phyloP scores from a whole-genome alignment of 371 early-diverging fungal genomes.

The Rhizopus arrhizus region DNA sequence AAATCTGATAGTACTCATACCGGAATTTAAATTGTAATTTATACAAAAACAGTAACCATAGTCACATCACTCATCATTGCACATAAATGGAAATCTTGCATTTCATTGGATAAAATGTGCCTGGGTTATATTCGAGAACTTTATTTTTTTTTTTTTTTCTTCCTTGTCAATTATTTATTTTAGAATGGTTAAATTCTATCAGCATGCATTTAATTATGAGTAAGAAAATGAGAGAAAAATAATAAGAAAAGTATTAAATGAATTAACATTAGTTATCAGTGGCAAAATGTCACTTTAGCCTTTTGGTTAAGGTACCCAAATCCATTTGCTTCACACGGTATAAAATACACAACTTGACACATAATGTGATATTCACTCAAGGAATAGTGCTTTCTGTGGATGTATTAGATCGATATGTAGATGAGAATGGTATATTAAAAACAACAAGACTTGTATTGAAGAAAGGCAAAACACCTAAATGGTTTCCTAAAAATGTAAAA shows the following conservation, averaged over 20 bases:
- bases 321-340: constrained; percentile 94
- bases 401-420: constrained; percentile 88
- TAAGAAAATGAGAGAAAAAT: constrained; percentile 34
- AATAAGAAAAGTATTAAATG: not conserved
- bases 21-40: too few species aligned
- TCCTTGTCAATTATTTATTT: not conserved
- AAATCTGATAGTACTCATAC: too few species aligned
- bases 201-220: constrained; percentile 76
- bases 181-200: constrained; percentile 55
- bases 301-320: constrained; percentile 96
- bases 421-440: constrained; percentile 78
- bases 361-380: not conserved
- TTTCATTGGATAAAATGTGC: not conserved
- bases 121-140: too few species aligned
- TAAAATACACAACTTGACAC: not conserved
- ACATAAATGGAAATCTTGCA: too few species aligned
- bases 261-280: constrained; percentile 61
- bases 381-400: constrained; percentile 79
- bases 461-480: constrained; percentile 83
- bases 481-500: constrained; percentile 69
- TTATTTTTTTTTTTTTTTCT: not conserved
- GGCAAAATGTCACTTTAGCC: constrained; percentile 86
- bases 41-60: too few species aligned
- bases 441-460: constrained; percentile 90
- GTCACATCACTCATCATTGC: too few species aligned